Base-by-base conservation (phyloP, 1,284 basidiomycete genomes). In the Sporisorium scitamineum region DNA sequence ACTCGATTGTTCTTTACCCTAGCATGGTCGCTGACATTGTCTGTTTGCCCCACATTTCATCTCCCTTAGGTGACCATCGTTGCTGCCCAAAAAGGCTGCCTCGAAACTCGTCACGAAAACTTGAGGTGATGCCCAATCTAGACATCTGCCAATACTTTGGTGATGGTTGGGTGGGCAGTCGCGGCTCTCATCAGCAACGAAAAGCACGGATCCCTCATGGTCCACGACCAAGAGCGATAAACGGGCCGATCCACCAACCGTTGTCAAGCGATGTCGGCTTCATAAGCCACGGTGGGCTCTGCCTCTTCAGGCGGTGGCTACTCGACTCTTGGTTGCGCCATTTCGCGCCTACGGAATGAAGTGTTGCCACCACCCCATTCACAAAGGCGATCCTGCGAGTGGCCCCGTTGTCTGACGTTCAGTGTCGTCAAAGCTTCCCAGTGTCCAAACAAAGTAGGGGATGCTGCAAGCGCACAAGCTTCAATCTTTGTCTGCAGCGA, bases 321-420 rank as follows among this genome's bases (percentile, higher is more conserved):
- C 29, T 9, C 27, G 29, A 31, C 20, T 18, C 29, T 31, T 2
- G n/a, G 9, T 8, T 31, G 48, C 48, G 10, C 48, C 48, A 31
- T 11, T 5, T 31, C 18, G 16, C 47, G 27, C 47, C 47, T 8
- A n/a, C 31, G 9, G 27, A 18, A 50, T 50, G 48, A 31, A 50
- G 29, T 9, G 27, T 31, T 31, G 27, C 9, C 18, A 50, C 48
- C 29, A 20, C n/a, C 48, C 31, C 27, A 29, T 11, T 20, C 48
- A 11, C 48, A 7, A 29, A 10, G 29, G 27, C 9, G 27, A 20
- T 50, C 29, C 48, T 50, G 27, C 16, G 3, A 20, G 27, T 14
- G 29, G n/a, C 27, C 27, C 29, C 24, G 48, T 50, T 50, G 48
- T 50, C 48, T n/a, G 32, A 50, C 18, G n/a, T 29, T 48, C 47